phyloP scores from a whole-genome alignment of 371 early-diverging fungal genomes.

The Rhizopus arrhizus region DNA sequence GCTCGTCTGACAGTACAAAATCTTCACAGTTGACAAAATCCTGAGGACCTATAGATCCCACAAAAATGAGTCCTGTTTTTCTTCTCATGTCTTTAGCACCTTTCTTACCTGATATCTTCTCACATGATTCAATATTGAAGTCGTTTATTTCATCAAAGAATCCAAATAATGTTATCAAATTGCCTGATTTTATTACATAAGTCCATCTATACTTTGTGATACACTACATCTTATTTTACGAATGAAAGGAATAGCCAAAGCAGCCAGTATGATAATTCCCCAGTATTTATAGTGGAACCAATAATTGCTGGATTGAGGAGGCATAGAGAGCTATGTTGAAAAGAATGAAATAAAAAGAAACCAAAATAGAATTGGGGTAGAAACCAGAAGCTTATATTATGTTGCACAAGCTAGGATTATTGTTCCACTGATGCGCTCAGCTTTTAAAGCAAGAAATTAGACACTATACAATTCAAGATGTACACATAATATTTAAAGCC shows the following conservation, averaged over 20 bases:
- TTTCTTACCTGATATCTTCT: conserved; percentile 24
- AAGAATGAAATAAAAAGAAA: conserved; percentile 7
- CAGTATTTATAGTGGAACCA: conserved; percentile 29
- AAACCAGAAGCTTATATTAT: neutral
- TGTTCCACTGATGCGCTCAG: neutral
- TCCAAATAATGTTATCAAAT: conserved; percentile 9
- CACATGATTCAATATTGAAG: conserved; percentile 19
- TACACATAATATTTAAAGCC: too few species aligned
- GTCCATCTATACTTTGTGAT: neutral
- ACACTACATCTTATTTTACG: conserved; percentile 11
- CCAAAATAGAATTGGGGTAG: neutral
- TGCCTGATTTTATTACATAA: conserved; percentile 1
- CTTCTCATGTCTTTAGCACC: neutral
- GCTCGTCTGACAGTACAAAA: conserved; percentile 19
- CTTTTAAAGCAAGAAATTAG: too few species aligned
- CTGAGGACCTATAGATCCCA: conserved; percentile 18
- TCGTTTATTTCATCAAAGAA: conserved; percentile 9
- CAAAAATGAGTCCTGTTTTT: neutral
- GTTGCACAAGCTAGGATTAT: neutral
- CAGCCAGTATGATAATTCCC: conserved; percentile 12
- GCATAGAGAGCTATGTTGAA: neutral
- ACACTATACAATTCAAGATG: too few species aligned
- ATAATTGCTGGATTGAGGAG: conserved; percentile 8
- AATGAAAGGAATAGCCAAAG: conserved; percentile 12
- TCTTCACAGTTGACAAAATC: conserved; percentile 44